Evolutionary conservation across 805 yeast species (phyloP).

Genomic region (Brettanomyces sp.): DNA sequence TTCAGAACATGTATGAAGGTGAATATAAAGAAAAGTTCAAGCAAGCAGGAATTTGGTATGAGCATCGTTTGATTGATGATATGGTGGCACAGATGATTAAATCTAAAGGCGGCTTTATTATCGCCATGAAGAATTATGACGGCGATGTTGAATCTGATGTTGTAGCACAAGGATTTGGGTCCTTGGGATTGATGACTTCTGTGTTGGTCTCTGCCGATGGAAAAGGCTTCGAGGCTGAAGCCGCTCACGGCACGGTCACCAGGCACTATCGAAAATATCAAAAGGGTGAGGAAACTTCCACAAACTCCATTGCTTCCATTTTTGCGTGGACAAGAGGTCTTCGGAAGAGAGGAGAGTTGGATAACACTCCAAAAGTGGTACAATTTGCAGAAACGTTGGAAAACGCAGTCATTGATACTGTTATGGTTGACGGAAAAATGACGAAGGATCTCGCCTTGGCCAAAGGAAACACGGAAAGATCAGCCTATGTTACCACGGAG

Average conservation of each 20-base stretch:
- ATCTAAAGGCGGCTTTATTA: constrained; percentile 88
- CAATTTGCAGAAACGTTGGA: constrained; percentile 74
- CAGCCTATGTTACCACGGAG: constrained; percentile 79
- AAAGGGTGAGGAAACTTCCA: constrained; percentile 93
- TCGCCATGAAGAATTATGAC: constrained; percentile 96
- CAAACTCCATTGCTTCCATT: constrained; percentile 94
- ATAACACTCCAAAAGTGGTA: constrained; percentile 75
- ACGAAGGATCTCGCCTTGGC: constrained; percentile 94
- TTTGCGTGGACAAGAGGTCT: constrained; percentile 96
- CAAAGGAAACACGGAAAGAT: constrained; percentile 76
- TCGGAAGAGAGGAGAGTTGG: constrained; percentile 85
- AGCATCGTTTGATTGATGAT: constrained; percentile 93
- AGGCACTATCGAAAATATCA: constrained; percentile 95
- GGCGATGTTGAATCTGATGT: constrained; percentile 97
- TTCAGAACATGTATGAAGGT: constrained; percentile 67
- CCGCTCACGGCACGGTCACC: constrained; percentile 99
- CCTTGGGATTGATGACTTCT: constrained; percentile 94
- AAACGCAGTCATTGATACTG: constrained; percentile 80
- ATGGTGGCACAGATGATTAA: constrained; percentile 98
- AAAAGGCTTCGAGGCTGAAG: constrained; percentile 89
- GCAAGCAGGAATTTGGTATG: constrained; percentile 82
- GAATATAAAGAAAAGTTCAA: constrained; percentile 69
- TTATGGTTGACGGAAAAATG: constrained; percentile 76
- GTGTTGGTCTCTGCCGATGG: constrained; percentile 97
- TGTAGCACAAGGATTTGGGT: constrained; percentile 97